These are phyloP conservation scores for Vicia faba DNA, from an alignment of 306 rosid species.

Conservation along the genomic window DNA sequence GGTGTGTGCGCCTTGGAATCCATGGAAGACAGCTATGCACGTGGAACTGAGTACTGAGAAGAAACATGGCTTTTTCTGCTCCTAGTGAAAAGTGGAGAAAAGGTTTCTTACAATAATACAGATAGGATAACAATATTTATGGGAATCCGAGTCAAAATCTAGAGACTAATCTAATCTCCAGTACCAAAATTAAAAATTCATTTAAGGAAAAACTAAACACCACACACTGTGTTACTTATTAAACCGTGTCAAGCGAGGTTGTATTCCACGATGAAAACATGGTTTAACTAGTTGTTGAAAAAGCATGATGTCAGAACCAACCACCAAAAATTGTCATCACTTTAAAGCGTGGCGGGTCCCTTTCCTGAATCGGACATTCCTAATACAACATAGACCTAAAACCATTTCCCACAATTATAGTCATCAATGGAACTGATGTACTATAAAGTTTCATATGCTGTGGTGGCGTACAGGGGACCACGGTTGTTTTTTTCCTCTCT, in stretches of 20 bases:
- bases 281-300: not conserved
- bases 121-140: not conserved
- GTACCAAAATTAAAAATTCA: too few species aligned
- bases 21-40: constrained; percentile 18
- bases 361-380: not conserved
- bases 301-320: not conserved
- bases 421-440: too few species aligned
- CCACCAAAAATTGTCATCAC: not conserved
- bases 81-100: not conserved
- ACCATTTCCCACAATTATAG: too few species aligned
- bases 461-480: too few species aligned
- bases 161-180: not conserved
- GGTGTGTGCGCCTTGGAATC: constrained; percentile 11
- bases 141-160: not conserved
- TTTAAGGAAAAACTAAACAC: too few species aligned
- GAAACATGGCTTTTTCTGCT: constrained; percentile 6
- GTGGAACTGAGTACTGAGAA: constrained; percentile 24
- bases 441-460: too few species aligned
- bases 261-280: not conserved
- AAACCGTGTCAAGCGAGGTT: not conserved
- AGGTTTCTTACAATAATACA: not conserved
- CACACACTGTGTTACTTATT: too few species aligned
- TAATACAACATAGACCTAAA: not conserved
- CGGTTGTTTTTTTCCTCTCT: too few species aligned
- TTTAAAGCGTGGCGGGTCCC: not conserved